A percentile compares a stretch with the other conserved stretches of the same genome.
Conservation (phyloP, 208 protist species). For the Trichomonas vaginalis region DNA sequence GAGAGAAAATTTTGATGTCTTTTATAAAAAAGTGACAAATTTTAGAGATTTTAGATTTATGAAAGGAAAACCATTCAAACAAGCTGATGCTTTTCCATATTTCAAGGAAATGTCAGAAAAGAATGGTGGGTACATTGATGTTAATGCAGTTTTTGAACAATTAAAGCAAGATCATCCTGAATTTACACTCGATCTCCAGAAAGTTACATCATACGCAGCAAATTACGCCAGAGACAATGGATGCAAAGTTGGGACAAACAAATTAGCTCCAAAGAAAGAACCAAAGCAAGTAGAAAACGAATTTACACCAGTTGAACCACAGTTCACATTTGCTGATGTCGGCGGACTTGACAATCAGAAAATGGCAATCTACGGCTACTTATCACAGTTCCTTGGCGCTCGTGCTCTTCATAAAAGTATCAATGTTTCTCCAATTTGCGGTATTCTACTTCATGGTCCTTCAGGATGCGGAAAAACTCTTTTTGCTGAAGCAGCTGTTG, state of each 20-base stretch:
- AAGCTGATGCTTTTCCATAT: background rate
- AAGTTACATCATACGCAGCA: background rate
- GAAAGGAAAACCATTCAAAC: background rate
- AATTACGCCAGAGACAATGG: background rate
- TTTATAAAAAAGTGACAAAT: background rate
- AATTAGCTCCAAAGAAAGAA: background rate
- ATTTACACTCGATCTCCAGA: background rate
- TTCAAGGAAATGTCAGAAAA: background rate
- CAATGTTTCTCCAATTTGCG: background rate
- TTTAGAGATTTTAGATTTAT: background rate
- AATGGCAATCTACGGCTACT: background rate
- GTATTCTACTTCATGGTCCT: constrained; percentile 23
- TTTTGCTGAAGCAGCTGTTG: constrained; percentile 9
- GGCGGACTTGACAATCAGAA: background rate
- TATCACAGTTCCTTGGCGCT: background rate
- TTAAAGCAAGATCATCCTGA: background rate
- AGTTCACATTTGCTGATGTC: background rate
- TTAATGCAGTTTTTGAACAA: background rate
- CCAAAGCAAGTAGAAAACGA: background rate
- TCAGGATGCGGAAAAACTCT: constrained; percentile 23
- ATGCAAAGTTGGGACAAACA: background rate
- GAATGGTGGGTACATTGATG: background rate
- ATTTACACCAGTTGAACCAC: background rate
- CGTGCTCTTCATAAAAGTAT: background rate
- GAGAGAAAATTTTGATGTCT: too few relatives aligned